Base-by-base conservation (phyloP, 495 filamentous ascomycete species). In the Penicillium samsonianum region DNA sequence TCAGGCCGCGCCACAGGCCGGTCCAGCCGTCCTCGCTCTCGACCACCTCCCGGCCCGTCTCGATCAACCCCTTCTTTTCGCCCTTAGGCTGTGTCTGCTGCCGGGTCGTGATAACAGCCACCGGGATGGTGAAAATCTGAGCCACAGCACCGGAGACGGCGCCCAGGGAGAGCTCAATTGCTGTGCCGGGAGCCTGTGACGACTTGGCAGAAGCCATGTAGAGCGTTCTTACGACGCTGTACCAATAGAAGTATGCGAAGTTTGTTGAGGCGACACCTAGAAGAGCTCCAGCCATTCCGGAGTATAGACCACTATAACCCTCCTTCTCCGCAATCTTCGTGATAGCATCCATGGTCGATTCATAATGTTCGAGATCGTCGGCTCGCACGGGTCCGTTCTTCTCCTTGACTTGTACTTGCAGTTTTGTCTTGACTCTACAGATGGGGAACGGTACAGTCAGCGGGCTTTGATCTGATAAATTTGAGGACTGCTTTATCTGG, bases 171-270 rank as follows among this genome's bases (percentile, higher is more conserved):
- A 99, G 80, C 77, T 99, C 94, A 40, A 87, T 80, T 11, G 89
- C 84, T 4, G 94, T 97, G n/a, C 87, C 84, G 16, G 92, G 92
- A 19, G 86, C 76, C 30, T 78, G 80, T 3, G 82, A 67, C n/a
- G 79, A 57, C 58, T 82, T 83, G 57, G 82, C 80, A 31, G 83
- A 88, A 30, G 84, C 82, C 68, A 92, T 74, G 69, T 97, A 98
- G 37, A 96, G 74, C 12, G 82, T 84, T 42, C 94, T 87, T 14
- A 97, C 91, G 17, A 91, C 71, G 20, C 90, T 92, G 73, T 99
- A 98, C 94, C 94, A 99, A 79, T 98, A 99, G 68, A 99, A 99
- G 75, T 99, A 99, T 58, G 94, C 94, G 68, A 99, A 99, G 70
- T 99, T 99, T 55, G 92, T 98, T 14, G 92, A 96, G 8, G 91